Conservation (phyloP, 768 basidiomycete species). For the Agaricus subrufescens region DNA sequence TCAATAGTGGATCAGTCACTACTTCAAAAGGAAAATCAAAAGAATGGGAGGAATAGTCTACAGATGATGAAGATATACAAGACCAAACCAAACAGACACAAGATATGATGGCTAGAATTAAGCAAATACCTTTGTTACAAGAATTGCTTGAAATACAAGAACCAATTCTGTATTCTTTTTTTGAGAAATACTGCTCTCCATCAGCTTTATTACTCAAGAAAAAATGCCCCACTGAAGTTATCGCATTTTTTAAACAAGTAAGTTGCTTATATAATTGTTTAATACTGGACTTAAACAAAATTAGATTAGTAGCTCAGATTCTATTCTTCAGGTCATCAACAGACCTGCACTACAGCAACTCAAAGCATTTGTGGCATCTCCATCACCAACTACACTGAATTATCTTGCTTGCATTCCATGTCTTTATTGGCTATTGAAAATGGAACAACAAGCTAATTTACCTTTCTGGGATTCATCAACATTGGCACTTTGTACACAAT, state of each 20-base stretch:
- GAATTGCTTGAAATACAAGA: no score
- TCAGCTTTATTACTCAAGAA: neutral
- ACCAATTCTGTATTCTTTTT: neutral
- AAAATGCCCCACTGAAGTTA: neutral
- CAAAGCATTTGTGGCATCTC: conserved; percentile 27
- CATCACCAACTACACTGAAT: neutral
- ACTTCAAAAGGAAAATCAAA: no score
- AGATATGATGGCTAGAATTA: no score
- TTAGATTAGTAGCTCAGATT: neutral
- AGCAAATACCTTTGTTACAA: no score
- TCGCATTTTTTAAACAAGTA: neutral
- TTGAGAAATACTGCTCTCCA: neutral
- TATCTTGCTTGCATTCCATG: neutral
- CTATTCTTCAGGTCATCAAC: neutral
- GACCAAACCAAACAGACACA: no score
- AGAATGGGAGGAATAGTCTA: no score
- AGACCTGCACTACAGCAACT: conserved; percentile 21
- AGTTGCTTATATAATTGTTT: neutral
- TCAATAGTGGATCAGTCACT: no score
- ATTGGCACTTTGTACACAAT: no score
- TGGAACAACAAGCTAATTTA: no score
- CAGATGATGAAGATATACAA: no score
- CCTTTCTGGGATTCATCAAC: no score
- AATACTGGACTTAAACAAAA: neutral
- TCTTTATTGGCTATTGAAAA: no score